Base-by-base conservation (phyloP, 225 moss, liverwort and hornwort genomes). In the Pseudoscleropodium purum region DNA sequence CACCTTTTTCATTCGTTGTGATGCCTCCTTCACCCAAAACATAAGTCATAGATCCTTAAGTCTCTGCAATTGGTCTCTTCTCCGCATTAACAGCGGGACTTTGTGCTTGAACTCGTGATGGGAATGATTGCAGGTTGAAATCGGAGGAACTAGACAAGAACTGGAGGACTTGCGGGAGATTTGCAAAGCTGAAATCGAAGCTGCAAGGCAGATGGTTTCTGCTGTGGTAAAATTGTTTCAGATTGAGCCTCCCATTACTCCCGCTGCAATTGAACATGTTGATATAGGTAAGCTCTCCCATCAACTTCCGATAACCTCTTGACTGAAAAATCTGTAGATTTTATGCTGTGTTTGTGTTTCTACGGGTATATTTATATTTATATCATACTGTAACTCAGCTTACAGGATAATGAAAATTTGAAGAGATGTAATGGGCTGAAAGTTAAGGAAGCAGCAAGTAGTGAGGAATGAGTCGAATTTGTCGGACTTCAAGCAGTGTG, bases 61-160 rank as follows among this genome's bases (percentile, higher is more conserved):
- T 87, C 75, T 62, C 49, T 86, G 85, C 33, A 82, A 56, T 68
- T 81, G 54, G 41, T 20, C 41, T 75, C 21, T 69, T 49, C 63
- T 36, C 54, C 41, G 15, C 67, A 64, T 49, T 76, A 39, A 67
- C 80, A 45, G 60, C 26, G 18, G 59, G 69, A 66, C 51, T 47
- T 60, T 75, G n/a, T 57, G 54, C 65, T 81, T 82, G 82, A 78
- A 85, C n/a, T 64, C 65, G 43, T 54, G 65, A 61, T 60, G 86
- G 59, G n/a, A 89, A 90, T 51, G 39, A 67, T 59, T 77, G 86
- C 94, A 99, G 99, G 92, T 96, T 84, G 94, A 96, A 90, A 87
- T 99, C 74, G 94, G 91, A 86, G 99, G 95, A 79, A 96, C 96
- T 34, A 97, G 97, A 88, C 91, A 89, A 70, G 99, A 99, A 86